Conservation (phyloP, 2,329 filamentous ascomycete species). For the Diaporthe citriasiana region DNA sequence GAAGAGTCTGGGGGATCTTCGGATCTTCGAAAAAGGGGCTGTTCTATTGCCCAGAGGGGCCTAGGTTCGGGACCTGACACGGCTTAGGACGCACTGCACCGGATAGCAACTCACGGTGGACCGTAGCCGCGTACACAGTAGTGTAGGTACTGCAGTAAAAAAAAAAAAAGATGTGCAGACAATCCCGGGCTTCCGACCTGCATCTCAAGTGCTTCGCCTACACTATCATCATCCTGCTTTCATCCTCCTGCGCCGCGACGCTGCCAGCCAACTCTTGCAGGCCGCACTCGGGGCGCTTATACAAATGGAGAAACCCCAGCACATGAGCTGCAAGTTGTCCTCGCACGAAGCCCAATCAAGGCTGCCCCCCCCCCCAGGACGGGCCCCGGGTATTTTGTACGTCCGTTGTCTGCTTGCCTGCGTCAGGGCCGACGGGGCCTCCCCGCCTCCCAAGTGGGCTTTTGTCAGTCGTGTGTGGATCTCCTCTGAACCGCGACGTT, state of each 20-base stretch:
- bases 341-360: constrained; percentile 25
- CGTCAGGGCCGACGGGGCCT: constrained; percentile 24
- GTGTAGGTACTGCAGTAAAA: no score
- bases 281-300: constrained; percentile 28
- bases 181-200: constrained; percentile 29
- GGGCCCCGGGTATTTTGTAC: background rate
- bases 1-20: constrained; percentile 31
- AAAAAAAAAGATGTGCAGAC: background rate
- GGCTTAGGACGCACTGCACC: background rate
- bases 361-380: background rate
- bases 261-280: constrained; percentile 25
- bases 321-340: constrained; percentile 6
- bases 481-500: background rate
- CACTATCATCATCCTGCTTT: background rate
- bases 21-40: constrained; percentile 24
- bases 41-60: background rate
- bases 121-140: no score
- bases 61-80: constrained; percentile 7
- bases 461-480: background rate
- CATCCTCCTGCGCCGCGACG: background rate
- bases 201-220: background rate
- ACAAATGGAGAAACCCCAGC: constrained; percentile 16
- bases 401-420: constrained; percentile 2
- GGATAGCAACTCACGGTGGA: background rate
- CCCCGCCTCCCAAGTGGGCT: constrained; percentile 23